Percentiles rank a stretch among this genome's conserved stretches.
phyloP scores from a whole-genome alignment of 805 yeast genomes.

The Saturnispora bothae region DNA sequence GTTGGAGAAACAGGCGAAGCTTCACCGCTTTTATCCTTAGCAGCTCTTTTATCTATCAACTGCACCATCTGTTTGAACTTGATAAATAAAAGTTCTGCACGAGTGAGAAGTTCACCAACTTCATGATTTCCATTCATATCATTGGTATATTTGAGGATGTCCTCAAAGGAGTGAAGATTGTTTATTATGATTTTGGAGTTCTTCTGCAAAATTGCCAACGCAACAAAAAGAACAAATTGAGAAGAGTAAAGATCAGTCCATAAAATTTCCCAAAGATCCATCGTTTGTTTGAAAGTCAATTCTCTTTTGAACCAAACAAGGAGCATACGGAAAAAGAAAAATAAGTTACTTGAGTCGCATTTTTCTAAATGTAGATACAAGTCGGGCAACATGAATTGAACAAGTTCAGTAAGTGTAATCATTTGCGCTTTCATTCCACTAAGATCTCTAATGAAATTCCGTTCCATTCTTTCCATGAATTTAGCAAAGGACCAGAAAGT shows the following conservation, averaged over 20 bases:
- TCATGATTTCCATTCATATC: constrained; percentile 73
- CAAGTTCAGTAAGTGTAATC: constrained; percentile 69
- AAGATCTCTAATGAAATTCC: constrained; percentile 86
- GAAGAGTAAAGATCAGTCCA: constrained; percentile 83
- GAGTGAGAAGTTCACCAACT: constrained; percentile 63
- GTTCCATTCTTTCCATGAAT: constrained; percentile 91
- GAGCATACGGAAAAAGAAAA: constrained; percentile 91
- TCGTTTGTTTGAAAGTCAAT: constrained; percentile 65
- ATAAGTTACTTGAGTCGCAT: constrained; percentile 82
- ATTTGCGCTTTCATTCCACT: constrained; percentile 88
- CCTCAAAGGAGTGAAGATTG: constrained; percentile 73
- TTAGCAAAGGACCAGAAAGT: constrained; percentile 83
- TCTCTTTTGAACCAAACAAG: constrained; percentile 94
- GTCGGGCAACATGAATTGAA: constrained; percentile 84
- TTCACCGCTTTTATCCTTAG: constrained; percentile 8
- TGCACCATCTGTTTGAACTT: constrained; percentile 73
- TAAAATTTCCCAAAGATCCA: constrained; percentile 82
- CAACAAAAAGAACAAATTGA: constrained; percentile 81
- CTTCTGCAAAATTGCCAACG: constrained; percentile 81
- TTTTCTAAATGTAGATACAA: constrained; percentile 72
- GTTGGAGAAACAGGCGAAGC: constrained; percentile 33
- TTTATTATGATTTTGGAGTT: constrained; percentile 69
- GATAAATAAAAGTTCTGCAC: constrained; percentile 75
- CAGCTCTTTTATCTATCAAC: constrained; percentile 49
- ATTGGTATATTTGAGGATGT: constrained; percentile 85